phyloP scores from a whole-genome alignment of 345 rosid species.

The Dipteronia sinensis region DNA sequence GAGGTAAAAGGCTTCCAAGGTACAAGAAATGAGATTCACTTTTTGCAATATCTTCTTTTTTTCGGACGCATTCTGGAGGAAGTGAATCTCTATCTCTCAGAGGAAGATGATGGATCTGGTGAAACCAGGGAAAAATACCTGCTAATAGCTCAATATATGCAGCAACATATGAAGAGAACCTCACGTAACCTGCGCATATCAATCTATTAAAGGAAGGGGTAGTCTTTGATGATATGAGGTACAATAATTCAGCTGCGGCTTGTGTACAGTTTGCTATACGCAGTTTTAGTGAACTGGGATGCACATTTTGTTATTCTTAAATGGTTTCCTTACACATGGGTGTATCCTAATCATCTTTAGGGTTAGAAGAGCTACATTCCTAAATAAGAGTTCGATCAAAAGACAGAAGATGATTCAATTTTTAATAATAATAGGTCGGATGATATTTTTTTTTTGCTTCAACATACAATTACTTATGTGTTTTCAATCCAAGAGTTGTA shows the following conservation, averaged over 20 bases:
- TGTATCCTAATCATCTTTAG: background rate
- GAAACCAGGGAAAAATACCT: background rate
- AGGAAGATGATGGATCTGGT: conserved; percentile 5
- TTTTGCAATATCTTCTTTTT: conserved; percentile 28
- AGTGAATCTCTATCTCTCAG: conserved; percentile 26
- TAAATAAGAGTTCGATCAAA: background rate
- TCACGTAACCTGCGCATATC: conserved; percentile 1
- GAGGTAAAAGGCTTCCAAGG: conserved; percentile 36
- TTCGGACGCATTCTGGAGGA: conserved; percentile 29
- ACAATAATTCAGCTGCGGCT: no score
- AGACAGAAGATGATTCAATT: no score
- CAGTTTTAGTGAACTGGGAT: no score
- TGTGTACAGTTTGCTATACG: no score
- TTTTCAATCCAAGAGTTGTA: no score
- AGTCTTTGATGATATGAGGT: no score
- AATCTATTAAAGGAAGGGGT: background rate
- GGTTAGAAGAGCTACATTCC: no score
- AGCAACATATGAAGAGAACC: background rate
- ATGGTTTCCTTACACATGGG: no score
- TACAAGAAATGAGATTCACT: conserved; percentile 3
- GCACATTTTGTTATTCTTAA: no score
- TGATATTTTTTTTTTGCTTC: no score
- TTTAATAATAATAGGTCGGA: no score
- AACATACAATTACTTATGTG: no score
- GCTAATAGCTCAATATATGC: conserved; percentile 11